phyloP scores from a whole-genome alignment of 2,329 filamentous ascomycete genomes.

The Fusarium chuoi region DNA sequence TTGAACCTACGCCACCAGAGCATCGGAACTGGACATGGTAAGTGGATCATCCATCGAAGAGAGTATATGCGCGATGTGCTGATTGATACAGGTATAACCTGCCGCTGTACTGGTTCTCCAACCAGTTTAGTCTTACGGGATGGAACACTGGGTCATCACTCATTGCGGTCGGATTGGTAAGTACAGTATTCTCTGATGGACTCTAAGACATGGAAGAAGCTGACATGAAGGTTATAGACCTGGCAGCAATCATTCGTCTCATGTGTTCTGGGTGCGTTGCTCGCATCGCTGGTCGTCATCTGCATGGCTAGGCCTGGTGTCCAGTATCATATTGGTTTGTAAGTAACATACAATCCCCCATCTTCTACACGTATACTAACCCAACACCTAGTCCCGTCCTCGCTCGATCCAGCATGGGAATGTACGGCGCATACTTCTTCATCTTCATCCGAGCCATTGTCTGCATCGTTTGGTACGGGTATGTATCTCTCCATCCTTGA shows the following conservation, averaged over 20 bases:
- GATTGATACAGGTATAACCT: accelerated
- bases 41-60: accelerated
- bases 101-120: not conserved
- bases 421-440: not conserved
- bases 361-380: not conserved
- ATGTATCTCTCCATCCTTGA: no score
- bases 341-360: accelerated
- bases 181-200: not conserved
- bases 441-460: not conserved
- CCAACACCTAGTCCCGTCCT: accelerated
- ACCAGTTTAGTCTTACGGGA: not conserved
- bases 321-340: not conserved
- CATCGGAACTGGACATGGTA: not conserved
- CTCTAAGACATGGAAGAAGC: not conserved
- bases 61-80: not conserved
- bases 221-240: not conserved
- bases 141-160: not conserved
- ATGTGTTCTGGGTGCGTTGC: accelerated
- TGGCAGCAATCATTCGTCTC: not conserved
- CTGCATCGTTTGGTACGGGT: not conserved
- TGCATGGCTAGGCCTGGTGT: not conserved
- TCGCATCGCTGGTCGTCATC: not conserved
- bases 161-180: not conserved
- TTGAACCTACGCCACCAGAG: not conserved
- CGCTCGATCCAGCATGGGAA: not conserved